Evolutionary conservation across 2,329 filamentous ascomycete species (phyloP), one percentile per base, ranked within the genome.

Genomic region (Eutypella sp.): DNA sequence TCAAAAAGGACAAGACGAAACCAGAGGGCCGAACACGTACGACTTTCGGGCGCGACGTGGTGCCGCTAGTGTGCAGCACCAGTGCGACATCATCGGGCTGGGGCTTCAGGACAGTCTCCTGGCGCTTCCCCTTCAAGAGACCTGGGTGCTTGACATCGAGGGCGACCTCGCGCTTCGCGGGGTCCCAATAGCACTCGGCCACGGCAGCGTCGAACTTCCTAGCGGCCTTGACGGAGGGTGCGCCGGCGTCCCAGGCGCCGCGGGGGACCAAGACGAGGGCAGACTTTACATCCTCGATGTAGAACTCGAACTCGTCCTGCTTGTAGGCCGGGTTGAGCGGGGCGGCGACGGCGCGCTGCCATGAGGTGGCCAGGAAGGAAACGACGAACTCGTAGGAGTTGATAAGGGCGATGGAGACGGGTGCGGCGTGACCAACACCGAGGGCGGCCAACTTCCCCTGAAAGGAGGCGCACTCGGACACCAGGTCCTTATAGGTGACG

Each of bases 301-400:
- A 95, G 68, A 95, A 95, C 65, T 93, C 89, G 64, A 92, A 93
- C 66, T 95, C 89, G 47, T 84, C 84, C 67, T 93, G 87, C 71
- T 91, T 95, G 73, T 95, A 95, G 38, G 84, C 85, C 34, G 89
- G 82, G 66, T 95, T 95, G 54, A 95, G 72, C n/a, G 89, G 89
- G 3, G 89, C 89, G 7, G 89, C 89, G 56, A 93, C 85, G 24
- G 76, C 87, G 58, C 89, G 79, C 71, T 93, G 89, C 81, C 85
- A 89, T n/a, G 87, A 81, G 16, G 83, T 78, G n/a, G 88, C 89
- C 38, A 95, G 78, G 68, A 95, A 95, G 2, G 88, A 83, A 46
- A 93, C 82, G 62, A 95, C 87, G 69, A 95, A 93, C 66, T 91
- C 87, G 67, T 89, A 91, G 44, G 85, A 89, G 71, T 95, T 95